Evolutionary conservation across 2,329 filamentous ascomycete genomes (phyloP), one percentile per base, ranked within the genome.

Genomic region (Emmonsia crescens): DNA sequence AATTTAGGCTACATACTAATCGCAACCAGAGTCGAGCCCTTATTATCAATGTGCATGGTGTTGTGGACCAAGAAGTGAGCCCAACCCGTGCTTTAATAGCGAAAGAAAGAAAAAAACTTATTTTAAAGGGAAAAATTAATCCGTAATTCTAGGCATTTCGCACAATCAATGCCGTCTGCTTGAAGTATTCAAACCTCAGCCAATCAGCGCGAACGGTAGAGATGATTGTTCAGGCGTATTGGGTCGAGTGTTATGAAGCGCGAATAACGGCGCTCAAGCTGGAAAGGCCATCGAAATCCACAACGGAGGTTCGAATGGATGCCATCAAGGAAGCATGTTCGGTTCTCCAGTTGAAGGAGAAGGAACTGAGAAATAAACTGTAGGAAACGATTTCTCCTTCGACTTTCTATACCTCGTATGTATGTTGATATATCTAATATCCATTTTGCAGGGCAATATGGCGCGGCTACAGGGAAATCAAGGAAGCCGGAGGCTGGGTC

Each of bases 381-480:
- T 70, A 62, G 4, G 61, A 48, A 24, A 24, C 2, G 4, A 12
- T n/a, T n/a, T 31, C 10, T 21, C 8, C 16, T 33, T n/a, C 16
- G 33, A n/a, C 1, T 16, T 10, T 19, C 8, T 55, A n/a, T 40
- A 21, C n/a, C 19, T 55, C 31, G 16, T 14, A 29, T n/a, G 24
- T 14, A 1, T 38, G 5, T n/a, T n/a, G n/a, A n/a, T n/a, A 36
- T 38, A 21, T 36, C 33, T 55, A 55, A 40, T 31, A 12, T n/a
- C 40, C 3, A 16, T 59, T 19, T 19, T 24, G n/a, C 33, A 71
- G 68, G 69, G 77, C 75, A 0, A 77, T 84, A 61, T 84, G 82
- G 82, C 77, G 80, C 59, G 82, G 82, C 12, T 85, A 84, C 68
- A 79, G 82, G 64, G 81, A 84, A 67, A 83, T 85, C 66, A 81